A percentile compares a stretch with the other conserved stretches of the same genome.
These are phyloP conservation scores for Mycogone perniciosa DNA, from an alignment of 2,329 filamentous ascomycete genomes.

Conservation along the genomic window DNA sequence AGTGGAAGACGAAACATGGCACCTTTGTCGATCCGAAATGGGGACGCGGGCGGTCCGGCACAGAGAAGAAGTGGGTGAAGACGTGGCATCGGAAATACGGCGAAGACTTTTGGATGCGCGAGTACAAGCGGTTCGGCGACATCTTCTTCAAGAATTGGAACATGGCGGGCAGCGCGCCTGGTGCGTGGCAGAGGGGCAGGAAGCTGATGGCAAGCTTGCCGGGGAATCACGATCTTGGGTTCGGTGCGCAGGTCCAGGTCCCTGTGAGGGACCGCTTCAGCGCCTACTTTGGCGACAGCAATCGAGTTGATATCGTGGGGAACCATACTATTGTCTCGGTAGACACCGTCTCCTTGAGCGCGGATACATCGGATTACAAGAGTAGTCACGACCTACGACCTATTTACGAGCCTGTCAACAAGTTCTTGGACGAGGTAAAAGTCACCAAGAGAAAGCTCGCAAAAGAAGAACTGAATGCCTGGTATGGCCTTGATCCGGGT, in stretches of 20 bases:
- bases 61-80: conserved; percentile 51
- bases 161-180: conserved; percentile 46
- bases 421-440: conserved; percentile 67
- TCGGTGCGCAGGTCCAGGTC: conserved; percentile 76
- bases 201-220: conserved; percentile 81
- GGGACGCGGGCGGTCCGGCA: conserved; percentile 44
- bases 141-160: conserved; percentile 75
- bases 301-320: conserved; percentile 81
- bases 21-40: conserved; percentile 54
- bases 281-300: conserved; percentile 85
- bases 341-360: conserved; percentile 82
- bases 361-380: conserved; percentile 49
- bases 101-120: conserved; percentile 75
- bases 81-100: conserved; percentile 70
- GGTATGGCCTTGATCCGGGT: conserved; percentile 53
- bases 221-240: conserved; percentile 92
- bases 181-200: conserved; percentile 57
- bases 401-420: conserved; percentile 69
- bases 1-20: conserved; percentile 74
- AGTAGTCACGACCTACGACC: conserved; percentile 45
- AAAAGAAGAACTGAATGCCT: conserved; percentile 59
- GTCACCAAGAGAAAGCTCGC: conserved; percentile 60
- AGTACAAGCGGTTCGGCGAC: conserved; percentile 78
- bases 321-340: conserved; percentile 95
- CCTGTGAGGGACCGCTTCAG: conserved; percentile 78